phyloP scores from a whole-genome alignment of 2,329 filamentous ascomycete genomes.

The Phaeosphaeria sp. region DNA sequence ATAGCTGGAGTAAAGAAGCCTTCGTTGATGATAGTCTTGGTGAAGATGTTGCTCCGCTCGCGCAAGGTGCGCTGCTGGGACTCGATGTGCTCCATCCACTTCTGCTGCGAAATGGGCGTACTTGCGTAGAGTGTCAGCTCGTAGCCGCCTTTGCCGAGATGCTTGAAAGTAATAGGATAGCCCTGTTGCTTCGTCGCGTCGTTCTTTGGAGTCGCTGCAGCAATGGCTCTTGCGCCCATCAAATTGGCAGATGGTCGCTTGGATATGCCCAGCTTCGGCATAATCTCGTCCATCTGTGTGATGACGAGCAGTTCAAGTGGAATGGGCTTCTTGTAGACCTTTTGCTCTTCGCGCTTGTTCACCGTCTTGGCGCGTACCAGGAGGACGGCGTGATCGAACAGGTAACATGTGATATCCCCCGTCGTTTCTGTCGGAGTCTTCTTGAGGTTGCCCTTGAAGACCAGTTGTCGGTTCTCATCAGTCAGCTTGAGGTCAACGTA shows the following conservation, averaged over 20 bases:
- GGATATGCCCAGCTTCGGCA: slow-evolving; percentile 77
- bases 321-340: slow-evolving; percentile 94
- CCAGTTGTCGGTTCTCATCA: slow-evolving; percentile 88
- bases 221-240: slow-evolving; percentile 57
- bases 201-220: slow-evolving; percentile 49
- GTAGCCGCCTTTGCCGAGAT: slow-evolving; percentile 94
- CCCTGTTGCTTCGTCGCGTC: slow-evolving; percentile 68
- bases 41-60: slow-evolving; percentile 75
- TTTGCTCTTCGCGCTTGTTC: slow-evolving; percentile 92
- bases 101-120: slow-evolving; percentile 85
- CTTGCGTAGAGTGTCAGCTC: slow-evolving; percentile 88
- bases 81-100: slow-evolving; percentile 97
- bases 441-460: slow-evolving; percentile 94
- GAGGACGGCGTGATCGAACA: slow-evolving; percentile 95
- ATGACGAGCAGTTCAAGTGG: slow-evolving; percentile 92
- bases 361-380: slow-evolving; percentile 89
- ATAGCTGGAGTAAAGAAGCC: slow-evolving; percentile 91
- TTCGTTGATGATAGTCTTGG: slow-evolving; percentile 74
- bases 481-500: slow-evolving; percentile 93
- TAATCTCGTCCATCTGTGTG: slow-evolving; percentile 95
- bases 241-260: slow-evolving; percentile 91
- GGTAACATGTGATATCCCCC: slow-evolving; percentile 87
- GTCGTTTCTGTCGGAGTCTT: slow-evolving; percentile 84
- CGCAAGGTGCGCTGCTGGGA: slow-evolving; percentile 86
- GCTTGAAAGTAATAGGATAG: slow-evolving; percentile 94